These are phyloP conservation scores for Alternaria brassicicola DNA, from an alignment of 2,329 filamentous ascomycete species.

Conservation along the genomic window DNA sequence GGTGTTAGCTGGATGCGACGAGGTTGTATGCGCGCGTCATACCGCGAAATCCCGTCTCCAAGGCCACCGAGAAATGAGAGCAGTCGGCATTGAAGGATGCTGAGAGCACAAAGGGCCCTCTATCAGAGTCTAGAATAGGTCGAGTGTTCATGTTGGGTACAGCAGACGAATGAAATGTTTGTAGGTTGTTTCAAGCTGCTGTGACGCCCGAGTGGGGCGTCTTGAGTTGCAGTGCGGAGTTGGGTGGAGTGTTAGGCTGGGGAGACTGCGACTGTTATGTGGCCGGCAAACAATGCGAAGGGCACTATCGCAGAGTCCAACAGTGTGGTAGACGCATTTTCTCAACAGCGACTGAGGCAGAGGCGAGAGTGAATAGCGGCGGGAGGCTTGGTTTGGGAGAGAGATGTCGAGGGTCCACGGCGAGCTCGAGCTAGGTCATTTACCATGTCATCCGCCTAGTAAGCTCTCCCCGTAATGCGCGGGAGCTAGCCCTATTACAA, in stretches of 20 bases:
- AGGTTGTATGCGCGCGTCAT: conserved; percentile 44
- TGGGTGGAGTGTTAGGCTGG: conserved; percentile 6
- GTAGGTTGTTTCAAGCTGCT: neutral
- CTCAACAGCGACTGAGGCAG: conserved; percentile 20
- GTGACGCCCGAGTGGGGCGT: conserved; percentile 14
- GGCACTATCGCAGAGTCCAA: conserved; percentile 9
- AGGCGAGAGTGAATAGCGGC: conserved; percentile 5
- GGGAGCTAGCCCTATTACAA: conserved; percentile 19
- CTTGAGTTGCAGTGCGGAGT: conserved; percentile 16
- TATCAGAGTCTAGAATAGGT: conserved; percentile 79
- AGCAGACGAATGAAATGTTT: neutral
- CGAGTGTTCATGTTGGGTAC: conserved; percentile 78
- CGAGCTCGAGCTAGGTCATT: conserved; percentile 7
- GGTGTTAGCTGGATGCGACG: conserved; percentile 16
- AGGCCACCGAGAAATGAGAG: conserved; percentile 84
- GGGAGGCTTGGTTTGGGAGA: conserved; percentile 3
- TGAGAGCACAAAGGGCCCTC: conserved; percentile 77
- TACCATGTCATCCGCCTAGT: conserved; percentile 24
- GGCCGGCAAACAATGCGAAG: conserved; percentile 23
- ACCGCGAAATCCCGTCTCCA: conserved; percentile 87
- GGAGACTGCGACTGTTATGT: conserved; percentile 6
- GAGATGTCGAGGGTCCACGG: conserved; percentile 13
- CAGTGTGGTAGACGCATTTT: conserved; percentile 35
- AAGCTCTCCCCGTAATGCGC: conserved; percentile 25
- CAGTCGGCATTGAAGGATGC: conserved; percentile 84